Evolutionary conservation across 768 basidiomycete species (phyloP).

Genomic region (Mycena haematopus): DNA sequence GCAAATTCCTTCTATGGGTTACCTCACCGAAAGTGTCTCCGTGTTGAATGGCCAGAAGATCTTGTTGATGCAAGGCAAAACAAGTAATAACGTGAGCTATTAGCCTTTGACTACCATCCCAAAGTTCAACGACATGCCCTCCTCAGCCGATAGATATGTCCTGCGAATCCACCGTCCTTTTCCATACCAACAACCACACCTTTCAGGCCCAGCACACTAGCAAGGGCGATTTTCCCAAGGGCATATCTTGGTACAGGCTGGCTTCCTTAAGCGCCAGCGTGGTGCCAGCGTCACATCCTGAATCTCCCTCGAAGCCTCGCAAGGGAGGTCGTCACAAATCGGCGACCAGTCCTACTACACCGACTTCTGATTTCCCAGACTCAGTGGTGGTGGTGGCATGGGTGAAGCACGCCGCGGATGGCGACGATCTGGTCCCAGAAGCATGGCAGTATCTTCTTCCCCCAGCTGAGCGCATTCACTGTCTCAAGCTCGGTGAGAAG

Average conservation of each 20-base stretch:
- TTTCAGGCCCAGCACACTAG: slow-evolving; percentile 28
- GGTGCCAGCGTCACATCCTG: neutral
- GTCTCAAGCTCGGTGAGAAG: slow-evolving; percentile 29
- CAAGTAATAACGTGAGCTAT: neutral
- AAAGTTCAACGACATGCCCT: neutral
- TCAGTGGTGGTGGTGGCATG: slow-evolving; percentile 34
- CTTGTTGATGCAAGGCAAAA: slow-evolving; percentile 30
- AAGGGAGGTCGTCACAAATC: neutral
- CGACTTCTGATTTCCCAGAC: neutral
- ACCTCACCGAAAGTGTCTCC: slow-evolving; percentile 26
- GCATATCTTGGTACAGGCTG: slow-evolving; percentile 32
- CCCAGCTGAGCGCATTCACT: slow-evolving; percentile 32
- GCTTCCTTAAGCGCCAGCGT: neutral
- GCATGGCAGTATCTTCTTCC: slow-evolving; percentile 33
- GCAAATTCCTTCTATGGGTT: slow-evolving; percentile 21
- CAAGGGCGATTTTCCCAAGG: slow-evolving; percentile 31
- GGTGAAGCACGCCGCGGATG: slow-evolving; percentile 15
- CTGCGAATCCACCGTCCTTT: slow-evolving; percentile 26
- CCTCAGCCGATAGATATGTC: slow-evolving; percentile 22
- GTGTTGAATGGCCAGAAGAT: slow-evolving; percentile 36
- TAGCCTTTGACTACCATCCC: neutral
- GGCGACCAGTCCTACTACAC: neutral
- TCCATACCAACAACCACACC: slow-evolving; percentile 31
- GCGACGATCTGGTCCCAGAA: slow-evolving; percentile 28
- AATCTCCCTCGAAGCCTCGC: neutral